Percentiles rank a stretch among this genome's conserved stretches.
phyloP scores from a whole-genome alignment of 768 basidiomycete genomes.

The Neoboletus magnificus region DNA sequence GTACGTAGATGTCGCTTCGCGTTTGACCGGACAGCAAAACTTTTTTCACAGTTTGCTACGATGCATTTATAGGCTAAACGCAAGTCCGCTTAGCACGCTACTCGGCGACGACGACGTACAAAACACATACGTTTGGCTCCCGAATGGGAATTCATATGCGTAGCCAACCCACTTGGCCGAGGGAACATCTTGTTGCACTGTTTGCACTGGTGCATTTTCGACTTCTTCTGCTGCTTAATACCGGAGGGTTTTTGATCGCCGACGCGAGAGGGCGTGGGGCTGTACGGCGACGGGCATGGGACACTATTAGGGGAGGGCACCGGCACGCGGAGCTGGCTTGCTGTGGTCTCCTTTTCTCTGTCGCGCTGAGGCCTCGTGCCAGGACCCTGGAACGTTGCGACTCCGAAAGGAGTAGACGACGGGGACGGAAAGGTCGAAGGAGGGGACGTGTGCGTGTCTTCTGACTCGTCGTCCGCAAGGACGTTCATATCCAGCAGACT shows the following conservation, averaged over 20 bases:
- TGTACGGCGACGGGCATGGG: constrained; percentile 11
- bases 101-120: neutral
- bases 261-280: neutral
- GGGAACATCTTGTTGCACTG: constrained; percentile 47
- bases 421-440: neutral
- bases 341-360: neutral
- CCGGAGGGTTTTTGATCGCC: constrained; percentile 12
- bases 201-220: constrained; percentile 49
- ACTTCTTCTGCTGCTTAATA: constrained; percentile 31
- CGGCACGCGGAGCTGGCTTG: constrained; percentile 15
- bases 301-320: neutral
- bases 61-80: constrained; percentile 41
- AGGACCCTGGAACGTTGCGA: constrained; percentile 18
- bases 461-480: constrained; percentile 14
- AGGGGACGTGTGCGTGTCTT: constrained; percentile 5
- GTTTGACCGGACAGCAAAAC: constrained; percentile 77
- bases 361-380: constrained; percentile 24
- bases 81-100: constrained; percentile 6
- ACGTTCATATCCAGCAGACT: constrained; percentile 17
- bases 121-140: constrained; percentile 45
- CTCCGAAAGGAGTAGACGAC: constrained; percentile 3
- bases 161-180: constrained; percentile 48
- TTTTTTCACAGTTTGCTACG: constrained; percentile 58
- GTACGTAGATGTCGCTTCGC: constrained; percentile 77
- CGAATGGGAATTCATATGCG: constrained; percentile 53